A percentile compares a stretch with the other conserved stretches of the same genome.
Conservation (phyloP, 1,139 yeast species). For the Zygoascus sp. region DNA sequence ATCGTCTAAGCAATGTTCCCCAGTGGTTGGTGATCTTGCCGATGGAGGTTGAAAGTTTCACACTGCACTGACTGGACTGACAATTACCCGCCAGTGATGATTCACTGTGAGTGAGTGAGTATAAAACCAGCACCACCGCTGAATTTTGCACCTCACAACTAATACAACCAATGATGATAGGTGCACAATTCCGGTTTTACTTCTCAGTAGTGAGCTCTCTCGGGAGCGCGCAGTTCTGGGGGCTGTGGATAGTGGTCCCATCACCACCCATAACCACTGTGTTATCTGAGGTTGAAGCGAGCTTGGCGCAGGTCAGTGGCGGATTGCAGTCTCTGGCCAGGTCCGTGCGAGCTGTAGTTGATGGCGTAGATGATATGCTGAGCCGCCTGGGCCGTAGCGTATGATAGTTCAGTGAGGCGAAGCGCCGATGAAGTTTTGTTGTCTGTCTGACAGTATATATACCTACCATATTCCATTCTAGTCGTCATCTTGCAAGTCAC, state of each 20-base stretch:
- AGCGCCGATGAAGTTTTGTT: too few relatives aligned
- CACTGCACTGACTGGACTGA: background rate
- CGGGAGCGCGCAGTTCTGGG: conserved; percentile 33
- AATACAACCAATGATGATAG: conserved; percentile 63
- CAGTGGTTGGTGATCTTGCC: background rate
- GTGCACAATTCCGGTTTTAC: conserved; percentile 31
- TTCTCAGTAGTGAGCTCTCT: conserved; percentile 44
- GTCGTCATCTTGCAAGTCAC: too few relatives aligned
- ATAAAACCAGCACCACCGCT: conserved; percentile 4
- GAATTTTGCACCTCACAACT: conserved; percentile 48
- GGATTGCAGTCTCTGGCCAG: background rate
- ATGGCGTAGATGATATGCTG: background rate
- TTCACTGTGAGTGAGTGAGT: too few relatives aligned
- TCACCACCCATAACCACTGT: conserved; percentile 37
- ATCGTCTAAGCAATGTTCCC: too few relatives aligned
- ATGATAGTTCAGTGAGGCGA: too few relatives aligned
- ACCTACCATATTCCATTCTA: too few relatives aligned
- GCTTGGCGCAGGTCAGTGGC: background rate
- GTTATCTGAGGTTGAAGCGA: conserved; percentile 19
- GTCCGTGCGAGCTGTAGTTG: conserved; percentile 1
- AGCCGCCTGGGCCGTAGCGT: background rate
- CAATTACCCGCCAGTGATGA: conserved; percentile 13
- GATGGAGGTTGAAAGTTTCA: conserved; percentile 2
- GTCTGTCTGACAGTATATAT: too few relatives aligned
- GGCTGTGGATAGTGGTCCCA: conserved; percentile 40